A percentile compares a stretch with the other conserved stretches of the same genome.
Evolutionary conservation across 2,329 filamentous ascomycete genomes (phyloP).

Genomic region (Aspergillus fructus): DNA sequence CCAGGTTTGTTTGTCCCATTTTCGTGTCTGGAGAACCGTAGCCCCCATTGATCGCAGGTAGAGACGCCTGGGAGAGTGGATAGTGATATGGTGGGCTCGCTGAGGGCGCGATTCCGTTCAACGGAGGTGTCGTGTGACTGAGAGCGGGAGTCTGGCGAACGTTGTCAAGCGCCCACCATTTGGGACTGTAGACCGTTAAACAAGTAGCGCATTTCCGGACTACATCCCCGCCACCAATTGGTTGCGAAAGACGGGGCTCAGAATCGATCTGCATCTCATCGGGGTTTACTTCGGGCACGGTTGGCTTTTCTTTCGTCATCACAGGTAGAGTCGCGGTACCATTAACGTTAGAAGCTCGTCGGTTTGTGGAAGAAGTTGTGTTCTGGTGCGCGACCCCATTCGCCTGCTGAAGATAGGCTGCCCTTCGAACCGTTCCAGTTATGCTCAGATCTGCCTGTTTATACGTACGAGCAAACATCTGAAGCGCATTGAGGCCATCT

Average conservation of each 20-base stretch:
- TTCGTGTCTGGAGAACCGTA: slow-evolving; percentile 18
- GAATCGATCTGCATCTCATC: slow-evolving; percentile 36
- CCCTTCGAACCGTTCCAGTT: slow-evolving; percentile 90
- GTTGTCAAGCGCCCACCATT: slow-evolving; percentile 63
- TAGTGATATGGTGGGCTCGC: slow-evolving; percentile 27
- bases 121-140: slow-evolving; percentile 44
- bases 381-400: slow-evolving; percentile 34
- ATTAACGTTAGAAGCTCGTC: slow-evolving; percentile 58
- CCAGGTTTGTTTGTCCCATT: slow-evolving; percentile 16
- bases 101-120: slow-evolving; percentile 33
- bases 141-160: slow-evolving; percentile 52
- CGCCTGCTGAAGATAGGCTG: slow-evolving; percentile 62
- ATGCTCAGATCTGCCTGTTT: slow-evolving; percentile 91
- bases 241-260: slow-evolving; percentile 21
- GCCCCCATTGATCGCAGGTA: slow-evolving; percentile 31
- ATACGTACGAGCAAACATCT: slow-evolving; percentile 83
- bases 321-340: slow-evolving; percentile 23
- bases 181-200: slow-evolving; percentile 41
- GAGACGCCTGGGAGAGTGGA: slow-evolving; percentile 25
- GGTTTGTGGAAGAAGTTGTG: slow-evolving; percentile 39
- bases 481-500: slow-evolving; percentile 73
- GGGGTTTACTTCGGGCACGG: slow-evolving; percentile 20
- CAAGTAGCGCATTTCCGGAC: slow-evolving; percentile 42
- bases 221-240: slow-evolving; percentile 17
- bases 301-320: slow-evolving; percentile 27